A percentile compares a stretch with the other conserved stretches of the same genome.
Evolutionary conservation across 345 rosid species (phyloP).

Genomic region (Hypericum perforatum): DNA sequence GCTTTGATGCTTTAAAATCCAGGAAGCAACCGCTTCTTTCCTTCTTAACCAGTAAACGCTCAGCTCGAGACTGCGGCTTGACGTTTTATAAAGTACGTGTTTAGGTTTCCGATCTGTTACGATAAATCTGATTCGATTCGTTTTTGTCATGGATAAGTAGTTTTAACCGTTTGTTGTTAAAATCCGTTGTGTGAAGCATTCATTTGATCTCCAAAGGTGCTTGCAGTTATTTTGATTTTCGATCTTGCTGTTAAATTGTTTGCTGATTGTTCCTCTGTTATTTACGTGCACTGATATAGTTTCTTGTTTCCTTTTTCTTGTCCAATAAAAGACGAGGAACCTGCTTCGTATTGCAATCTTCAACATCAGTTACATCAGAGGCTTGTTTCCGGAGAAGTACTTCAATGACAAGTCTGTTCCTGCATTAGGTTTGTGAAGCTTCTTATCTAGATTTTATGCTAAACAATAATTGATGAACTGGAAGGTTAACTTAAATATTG

Average conservation of each 20-base stretch:
- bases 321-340: constrained; percentile 56
- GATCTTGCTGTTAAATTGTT: not conserved
- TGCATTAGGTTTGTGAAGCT: constrained; percentile 50
- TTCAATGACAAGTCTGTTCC: constrained; percentile 93
- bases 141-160: too few species aligned
- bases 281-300: not conserved
- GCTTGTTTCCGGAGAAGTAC: constrained; percentile 91
- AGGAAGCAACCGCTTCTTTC: too few species aligned
- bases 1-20: too few species aligned
- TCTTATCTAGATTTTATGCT: not conserved
- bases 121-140: too few species aligned
- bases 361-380: constrained; percentile 94
- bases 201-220: too few species aligned
- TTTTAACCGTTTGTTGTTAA: too few species aligned
- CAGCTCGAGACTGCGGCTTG: too few species aligned
- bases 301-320: constrained; percentile 1
- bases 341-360: constrained; percentile 89
- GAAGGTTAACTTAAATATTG: constrained; percentile 3
- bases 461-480: not conserved
- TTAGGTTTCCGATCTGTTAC: too few species aligned
- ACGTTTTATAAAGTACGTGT: too few species aligned
- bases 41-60: too few species aligned
- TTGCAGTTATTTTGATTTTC: too few species aligned
- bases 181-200: too few species aligned
- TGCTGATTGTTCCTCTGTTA: constrained; percentile 3